Conservation (phyloP, 345 rosid species). For the Physaria fendleri region DNA sequence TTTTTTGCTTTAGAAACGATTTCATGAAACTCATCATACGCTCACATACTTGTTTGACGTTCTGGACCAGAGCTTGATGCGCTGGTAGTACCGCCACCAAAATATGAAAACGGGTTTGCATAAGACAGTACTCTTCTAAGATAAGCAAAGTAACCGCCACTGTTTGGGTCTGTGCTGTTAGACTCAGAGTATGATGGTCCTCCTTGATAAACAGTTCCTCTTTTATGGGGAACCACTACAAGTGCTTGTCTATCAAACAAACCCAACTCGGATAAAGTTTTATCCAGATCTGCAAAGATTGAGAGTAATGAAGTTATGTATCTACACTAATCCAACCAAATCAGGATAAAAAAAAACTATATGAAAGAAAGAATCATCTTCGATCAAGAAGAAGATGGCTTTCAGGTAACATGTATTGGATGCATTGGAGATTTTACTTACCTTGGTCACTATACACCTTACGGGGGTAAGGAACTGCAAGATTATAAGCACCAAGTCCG, state of each 20-base stretch:
- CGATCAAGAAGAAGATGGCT: background rate
- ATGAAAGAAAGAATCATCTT: background rate
- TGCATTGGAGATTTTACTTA: constrained; percentile 26
- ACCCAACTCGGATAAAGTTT: constrained; percentile 62
- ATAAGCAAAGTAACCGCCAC: constrained; percentile 60
- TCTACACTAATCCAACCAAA: background rate
- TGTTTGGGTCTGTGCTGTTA: constrained; percentile 29
- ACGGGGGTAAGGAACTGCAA: constrained; percentile 87
- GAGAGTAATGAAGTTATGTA: background rate
- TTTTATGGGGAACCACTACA: constrained; percentile 58
- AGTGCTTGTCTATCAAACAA: constrained; percentile 78
- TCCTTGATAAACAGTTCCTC: constrained; percentile 32
- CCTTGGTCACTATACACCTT: constrained; percentile 75
- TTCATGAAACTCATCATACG: constrained; percentile 38
- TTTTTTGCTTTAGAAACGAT: background rate
- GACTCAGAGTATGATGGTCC: constrained; percentile 35
- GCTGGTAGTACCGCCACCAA: constrained; percentile 38
- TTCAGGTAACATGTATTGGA: background rate
- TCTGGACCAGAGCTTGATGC: constrained; percentile 43
- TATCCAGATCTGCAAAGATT: constrained; percentile 55
- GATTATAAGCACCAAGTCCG: constrained; percentile 50
- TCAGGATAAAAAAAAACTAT: background rate
- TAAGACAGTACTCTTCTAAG: constrained; percentile 53
- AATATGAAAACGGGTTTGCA: constrained; percentile 72
- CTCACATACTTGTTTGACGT: constrained; percentile 39